Evolutionary conservation across 306 rosid species (phyloP).

Genomic region (Trichosanthes cucumerina): DNA sequence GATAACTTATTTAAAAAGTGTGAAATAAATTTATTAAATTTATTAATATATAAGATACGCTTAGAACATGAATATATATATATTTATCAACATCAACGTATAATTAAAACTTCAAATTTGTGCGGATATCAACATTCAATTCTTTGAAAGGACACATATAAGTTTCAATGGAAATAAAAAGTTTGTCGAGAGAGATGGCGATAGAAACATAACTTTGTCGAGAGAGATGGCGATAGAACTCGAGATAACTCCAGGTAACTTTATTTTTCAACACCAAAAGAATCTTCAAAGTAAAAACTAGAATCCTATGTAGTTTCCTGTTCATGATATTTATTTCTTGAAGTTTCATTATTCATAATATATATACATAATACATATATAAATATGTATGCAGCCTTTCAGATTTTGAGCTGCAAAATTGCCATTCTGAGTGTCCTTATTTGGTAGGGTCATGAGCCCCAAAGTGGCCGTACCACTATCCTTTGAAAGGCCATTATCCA

Average conservation of each 20-base stretch:
- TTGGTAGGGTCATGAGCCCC: background rate
- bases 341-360: background rate
- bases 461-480: background rate
- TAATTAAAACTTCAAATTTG: background rate
- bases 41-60: background rate
- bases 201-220: background rate
- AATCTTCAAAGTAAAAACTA: background rate
- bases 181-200: background rate
- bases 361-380: background rate
- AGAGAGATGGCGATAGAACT: background rate
- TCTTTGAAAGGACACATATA: background rate
- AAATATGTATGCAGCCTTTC: background rate
- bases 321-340: background rate
- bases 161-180: background rate
- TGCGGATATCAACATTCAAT: background rate
- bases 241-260: background rate
- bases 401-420: background rate
- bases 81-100: background rate
- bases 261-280: background rate
- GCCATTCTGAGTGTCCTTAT: background rate
- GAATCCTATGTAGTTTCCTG: constrained; percentile 5
- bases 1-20: background rate
- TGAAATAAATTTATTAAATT: background rate
- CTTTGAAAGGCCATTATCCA: background rate
- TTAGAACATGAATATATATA: background rate